Conservation (phyloP, 108 stramenopile species). For the Nannochloropsis gaditana region DNA sequence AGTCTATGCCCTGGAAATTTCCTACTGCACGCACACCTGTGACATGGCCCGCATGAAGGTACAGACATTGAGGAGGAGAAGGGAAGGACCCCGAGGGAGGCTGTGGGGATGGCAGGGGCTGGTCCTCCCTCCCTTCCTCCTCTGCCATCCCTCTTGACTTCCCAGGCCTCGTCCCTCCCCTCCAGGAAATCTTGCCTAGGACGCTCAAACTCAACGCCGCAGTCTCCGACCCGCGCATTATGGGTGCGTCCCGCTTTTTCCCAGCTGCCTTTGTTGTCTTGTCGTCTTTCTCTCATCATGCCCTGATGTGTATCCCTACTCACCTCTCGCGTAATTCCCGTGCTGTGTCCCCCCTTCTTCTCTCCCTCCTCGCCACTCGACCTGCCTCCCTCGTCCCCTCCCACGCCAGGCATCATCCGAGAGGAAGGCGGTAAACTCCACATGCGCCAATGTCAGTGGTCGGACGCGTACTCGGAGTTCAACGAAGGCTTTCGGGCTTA, state of each 20-base stretch:
- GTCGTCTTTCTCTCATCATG: background rate
- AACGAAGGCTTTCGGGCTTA: constrained; percentile 45
- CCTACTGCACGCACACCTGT: constrained; percentile 29
- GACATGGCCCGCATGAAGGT: constrained; percentile 33
- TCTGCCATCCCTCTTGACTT: background rate
- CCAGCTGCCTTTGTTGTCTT: background rate
- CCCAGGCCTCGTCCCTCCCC: background rate
- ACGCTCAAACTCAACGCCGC: constrained; percentile 35
- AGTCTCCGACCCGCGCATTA: background rate
- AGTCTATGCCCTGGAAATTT: constrained; percentile 50
- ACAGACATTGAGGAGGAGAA: background rate
- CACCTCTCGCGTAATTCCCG: background rate
- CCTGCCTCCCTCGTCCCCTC: background rate
- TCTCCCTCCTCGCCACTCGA: background rate
- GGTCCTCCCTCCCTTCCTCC: background rate
- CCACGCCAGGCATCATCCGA: constrained; percentile 35
- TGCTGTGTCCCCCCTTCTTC: background rate
- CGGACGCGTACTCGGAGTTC: constrained; percentile 50
- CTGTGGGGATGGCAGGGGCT: background rate
- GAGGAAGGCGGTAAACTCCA: constrained; percentile 54
- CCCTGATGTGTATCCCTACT: background rate
- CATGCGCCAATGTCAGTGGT: constrained; percentile 44
- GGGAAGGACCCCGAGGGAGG: background rate
- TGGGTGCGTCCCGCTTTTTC: background rate
- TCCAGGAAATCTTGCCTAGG: constrained; percentile 34